Base-by-base conservation (phyloP, 108 stramenopile species). In the Cyclostephanos tholiformis region DNA sequence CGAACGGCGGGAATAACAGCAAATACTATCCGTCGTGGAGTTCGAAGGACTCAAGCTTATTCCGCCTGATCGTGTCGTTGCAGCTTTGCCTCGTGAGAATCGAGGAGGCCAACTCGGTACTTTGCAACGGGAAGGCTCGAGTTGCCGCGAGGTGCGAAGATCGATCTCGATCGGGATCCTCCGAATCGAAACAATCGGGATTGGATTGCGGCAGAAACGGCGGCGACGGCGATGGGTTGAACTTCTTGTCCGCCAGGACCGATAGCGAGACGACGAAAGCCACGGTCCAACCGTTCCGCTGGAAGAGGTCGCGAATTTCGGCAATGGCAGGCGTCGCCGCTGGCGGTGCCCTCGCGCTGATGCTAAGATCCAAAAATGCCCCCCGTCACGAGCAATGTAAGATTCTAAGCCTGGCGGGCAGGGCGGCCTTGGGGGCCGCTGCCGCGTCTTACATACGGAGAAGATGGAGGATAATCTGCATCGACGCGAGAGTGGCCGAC, bases 61-160 rank as follows among this genome's bases (percentile, higher is more conserved):
- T 94, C 74, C 86, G 88, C 46, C 74, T 94, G 27, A 88, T 94
- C 63, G 88, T 88, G 11, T 71, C 77, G 4, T 69, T 91, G 56
- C 88, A 91, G 68, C 79, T 94, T 17, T 89, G 88, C 65, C 60
- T 90, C 69, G 76, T 89, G 14, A 66, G 93, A 41, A 82, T 94
- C 41, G 86, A 87, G 65, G 91, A 94, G 60, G 93, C 88, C 0
- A 77, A 88, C 62, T 68, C 55, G 25, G 74, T 91, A 5, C 65
- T 90, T 22, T 83, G 82, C 41, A 55, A 72, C 17, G 66, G 75
- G 9, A 32, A 65, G 41, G 77, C 75, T 48, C 53, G 19, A 29
- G 32, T 53, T 26, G 38, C 27, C 10, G 25, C 30, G 17, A 76
- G 17, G 25, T 61, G 51, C 52, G 75, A 14, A 19, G 41, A 55